Evolutionary conservation across 2,329 filamentous ascomycete genomes (phyloP).

Genomic region (Cladophialophora immunda): DNA sequence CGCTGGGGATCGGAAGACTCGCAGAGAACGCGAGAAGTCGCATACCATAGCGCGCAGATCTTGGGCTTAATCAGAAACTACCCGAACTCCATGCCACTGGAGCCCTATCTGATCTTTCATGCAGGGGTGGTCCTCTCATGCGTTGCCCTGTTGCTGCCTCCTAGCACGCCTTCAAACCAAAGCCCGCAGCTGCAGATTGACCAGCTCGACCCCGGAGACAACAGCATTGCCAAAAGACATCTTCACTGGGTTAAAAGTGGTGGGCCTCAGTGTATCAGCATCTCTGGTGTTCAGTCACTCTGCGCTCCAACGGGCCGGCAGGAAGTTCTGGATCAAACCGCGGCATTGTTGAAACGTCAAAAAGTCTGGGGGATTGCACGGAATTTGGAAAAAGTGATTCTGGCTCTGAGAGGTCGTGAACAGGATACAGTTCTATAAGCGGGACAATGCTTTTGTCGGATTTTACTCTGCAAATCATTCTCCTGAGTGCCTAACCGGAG

Average conservation of each 20-base stretch:
- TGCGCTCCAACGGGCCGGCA: neutral
- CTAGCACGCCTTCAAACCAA: neutral
- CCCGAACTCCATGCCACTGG: neutral
- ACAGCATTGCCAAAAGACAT: neutral
- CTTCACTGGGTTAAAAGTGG: neutral
- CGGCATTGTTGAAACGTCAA: neutral
- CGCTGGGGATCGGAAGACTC: slow-evolving; percentile 6
- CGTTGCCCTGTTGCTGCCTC: neutral
- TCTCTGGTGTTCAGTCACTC: neutral
- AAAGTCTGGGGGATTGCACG: neutral
- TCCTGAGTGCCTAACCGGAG: neutral
- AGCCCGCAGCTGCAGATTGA: neutral
- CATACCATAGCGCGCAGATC: slow-evolving; percentile 14
- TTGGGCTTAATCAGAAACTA: neutral
- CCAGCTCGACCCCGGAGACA: neutral
- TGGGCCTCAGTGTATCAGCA: neutral
- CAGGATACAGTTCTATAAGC: neutral
- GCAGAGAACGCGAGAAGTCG: neutral
- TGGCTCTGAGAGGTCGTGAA: neutral
- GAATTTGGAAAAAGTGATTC: neutral
- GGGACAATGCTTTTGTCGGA: no score
- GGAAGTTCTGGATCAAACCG: neutral
- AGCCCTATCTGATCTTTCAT: slow-evolving; percentile 15
- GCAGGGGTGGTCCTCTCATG: slow-evolving; percentile 16
- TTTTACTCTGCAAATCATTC: neutral